Conservation (phyloP, 208 protist genomes). For the Herpetomonas samuelpessoai region DNA sequence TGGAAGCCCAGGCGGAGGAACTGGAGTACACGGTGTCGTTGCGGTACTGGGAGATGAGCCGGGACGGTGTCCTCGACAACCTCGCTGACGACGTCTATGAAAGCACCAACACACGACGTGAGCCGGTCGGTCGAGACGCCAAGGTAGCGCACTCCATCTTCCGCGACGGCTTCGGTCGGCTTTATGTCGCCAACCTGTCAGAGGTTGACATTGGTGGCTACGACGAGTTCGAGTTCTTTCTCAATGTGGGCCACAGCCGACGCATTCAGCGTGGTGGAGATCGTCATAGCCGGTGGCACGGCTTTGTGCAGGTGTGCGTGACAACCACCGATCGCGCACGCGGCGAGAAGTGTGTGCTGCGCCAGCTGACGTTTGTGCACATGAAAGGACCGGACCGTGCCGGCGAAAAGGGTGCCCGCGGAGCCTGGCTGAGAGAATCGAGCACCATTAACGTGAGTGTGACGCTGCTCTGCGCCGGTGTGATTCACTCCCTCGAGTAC, state of each 20-base stretch:
- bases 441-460: constrained; percentile 84
- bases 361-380: constrained; percentile 86
- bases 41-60: constrained; percentile 89
- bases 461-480: constrained; percentile 69
- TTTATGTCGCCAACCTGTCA: constrained; percentile 68
- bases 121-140: neutral
- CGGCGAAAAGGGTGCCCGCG: constrained; percentile 57
- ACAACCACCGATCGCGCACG: constrained; percentile 57
- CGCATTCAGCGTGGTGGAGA: constrained; percentile 51
- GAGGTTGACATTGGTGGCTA: constrained; percentile 56
- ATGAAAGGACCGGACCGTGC: constrained; percentile 84
- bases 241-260: constrained; percentile 54
- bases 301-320: constrained; percentile 81
- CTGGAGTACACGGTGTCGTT: constrained; percentile 63
- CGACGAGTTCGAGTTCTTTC: constrained; percentile 60
- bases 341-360: constrained; percentile 56
- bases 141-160: constrained; percentile 38
- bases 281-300: constrained; percentile 76
- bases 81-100: constrained; percentile 26
- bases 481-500: constrained; percentile 87
- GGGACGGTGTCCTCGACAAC: constrained; percentile 70
- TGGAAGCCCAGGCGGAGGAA: constrained; percentile 40
- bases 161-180: constrained; percentile 60
- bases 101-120: constrained; percentile 8
- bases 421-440: constrained; percentile 39